Conservation (phyloP, 805 yeast species). For the Lipomyces starkeyi region DNA sequence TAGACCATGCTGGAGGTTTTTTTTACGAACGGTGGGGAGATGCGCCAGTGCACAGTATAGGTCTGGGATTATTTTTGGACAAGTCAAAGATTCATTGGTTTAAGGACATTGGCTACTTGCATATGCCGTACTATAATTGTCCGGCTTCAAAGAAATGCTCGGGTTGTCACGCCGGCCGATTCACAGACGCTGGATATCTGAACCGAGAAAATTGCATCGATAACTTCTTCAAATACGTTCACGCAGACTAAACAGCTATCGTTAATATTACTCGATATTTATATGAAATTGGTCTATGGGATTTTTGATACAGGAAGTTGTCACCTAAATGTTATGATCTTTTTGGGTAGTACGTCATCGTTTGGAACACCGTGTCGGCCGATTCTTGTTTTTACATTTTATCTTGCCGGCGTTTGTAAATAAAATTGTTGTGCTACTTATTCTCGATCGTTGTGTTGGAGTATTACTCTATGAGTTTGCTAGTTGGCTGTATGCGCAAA, state of each 20-base stretch:
- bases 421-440: not conserved
- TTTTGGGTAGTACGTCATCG: not conserved
- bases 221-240: constrained; percentile 61
- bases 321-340: not conserved
- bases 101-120: constrained; percentile 79
- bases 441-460: not conserved
- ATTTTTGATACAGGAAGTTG: not conserved
- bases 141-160: constrained; percentile 63
- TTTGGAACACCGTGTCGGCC: not conserved
- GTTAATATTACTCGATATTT: constrained; percentile 4
- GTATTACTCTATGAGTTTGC: not conserved
- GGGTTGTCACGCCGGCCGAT: constrained; percentile 61
- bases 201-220: constrained; percentile 76
- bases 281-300: not conserved
- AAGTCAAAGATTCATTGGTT: constrained; percentile 79
- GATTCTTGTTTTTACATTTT: not conserved
- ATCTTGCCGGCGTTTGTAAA: not conserved
- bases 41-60: constrained; percentile 87
- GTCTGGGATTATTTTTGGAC: constrained; percentile 74
- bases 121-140: constrained; percentile 76
- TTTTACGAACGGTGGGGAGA: constrained; percentile 95
- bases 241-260: constrained; percentile 22
- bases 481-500: not conserved
- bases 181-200: constrained; percentile 58
- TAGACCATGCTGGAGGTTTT: constrained; percentile 78